Conservation (phyloP, 345 rosid genomes). For the Citrus trifoliata region DNA sequence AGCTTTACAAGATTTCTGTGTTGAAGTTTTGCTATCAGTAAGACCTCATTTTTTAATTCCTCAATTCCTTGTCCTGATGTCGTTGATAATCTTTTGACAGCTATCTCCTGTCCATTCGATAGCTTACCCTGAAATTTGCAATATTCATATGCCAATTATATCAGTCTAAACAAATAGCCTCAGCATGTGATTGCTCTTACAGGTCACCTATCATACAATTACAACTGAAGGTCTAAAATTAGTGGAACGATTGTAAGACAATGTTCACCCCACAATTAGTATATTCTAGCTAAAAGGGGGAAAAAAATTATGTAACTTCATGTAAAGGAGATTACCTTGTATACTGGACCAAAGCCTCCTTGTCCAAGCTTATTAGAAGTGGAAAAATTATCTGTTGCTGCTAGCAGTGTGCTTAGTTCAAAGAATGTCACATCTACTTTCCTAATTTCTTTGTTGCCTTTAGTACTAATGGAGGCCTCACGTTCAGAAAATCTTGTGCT, state of each 20-base stretch:
- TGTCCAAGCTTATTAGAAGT: slow-evolving; percentile 13
- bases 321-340: slow-evolving; percentile 5
- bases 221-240: too few species aligned
- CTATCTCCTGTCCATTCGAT: background rate
- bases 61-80: background rate
- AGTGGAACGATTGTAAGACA: background rate
- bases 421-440: background rate
- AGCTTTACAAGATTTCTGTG: slow-evolving; percentile 13
- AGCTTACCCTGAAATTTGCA: background rate
- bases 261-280: background rate
- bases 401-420: background rate
- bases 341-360: slow-evolving; percentile 1
- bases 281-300: background rate
- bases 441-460: background rate
- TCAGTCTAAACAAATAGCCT: background rate
- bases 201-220: too few species aligned
- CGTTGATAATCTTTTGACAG: background rate
- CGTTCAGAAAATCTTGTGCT: background rate
- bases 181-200: background rate
- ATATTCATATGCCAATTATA: background rate
- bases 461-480: background rate
- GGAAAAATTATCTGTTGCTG: slow-evolving; percentile 14
- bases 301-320: background rate
- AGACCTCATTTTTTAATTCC: slow-evolving; percentile 12
- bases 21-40: slow-evolving; percentile 4